phyloP scores from a whole-genome alignment of 148 eudicot genomes.

The Rhododendron griersonianum region DNA sequence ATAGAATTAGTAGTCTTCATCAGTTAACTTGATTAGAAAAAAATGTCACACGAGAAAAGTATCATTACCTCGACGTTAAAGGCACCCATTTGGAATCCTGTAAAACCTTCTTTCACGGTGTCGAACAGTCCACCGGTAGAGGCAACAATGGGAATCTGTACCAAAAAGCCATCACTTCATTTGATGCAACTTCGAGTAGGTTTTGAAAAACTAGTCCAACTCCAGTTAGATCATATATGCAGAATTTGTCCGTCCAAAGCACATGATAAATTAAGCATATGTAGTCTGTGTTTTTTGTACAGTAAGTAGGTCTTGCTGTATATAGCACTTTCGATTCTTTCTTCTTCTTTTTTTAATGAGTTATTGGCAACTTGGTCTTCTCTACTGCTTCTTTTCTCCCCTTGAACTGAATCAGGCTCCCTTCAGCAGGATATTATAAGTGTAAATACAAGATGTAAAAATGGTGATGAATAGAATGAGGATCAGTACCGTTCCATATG shows the following conservation, averaged over 20 bases:
- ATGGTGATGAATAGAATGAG: background rate
- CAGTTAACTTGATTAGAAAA: background rate
- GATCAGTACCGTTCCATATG: conserved; percentile 76
- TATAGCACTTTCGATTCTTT: background rate
- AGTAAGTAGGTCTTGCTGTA: background rate
- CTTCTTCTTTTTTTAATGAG: too few relatives aligned
- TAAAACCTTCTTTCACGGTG: conserved; percentile 85
- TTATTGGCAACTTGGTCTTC: background rate
- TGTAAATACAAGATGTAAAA: background rate
- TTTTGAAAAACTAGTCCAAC: background rate
- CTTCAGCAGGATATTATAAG: background rate
- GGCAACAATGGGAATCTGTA: conserved; percentile 83
- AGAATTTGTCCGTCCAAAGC: background rate
- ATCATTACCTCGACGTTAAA: conserved; percentile 72
- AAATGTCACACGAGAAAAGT: background rate
- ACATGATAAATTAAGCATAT: background rate
- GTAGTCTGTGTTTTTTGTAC: background rate
- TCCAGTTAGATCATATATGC: background rate
- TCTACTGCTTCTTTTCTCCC: background rate
- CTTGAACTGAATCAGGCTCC: background rate
- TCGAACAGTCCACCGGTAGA: conserved; percentile 95
- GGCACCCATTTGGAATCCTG: conserved; percentile 94
- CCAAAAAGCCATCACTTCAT: background rate
- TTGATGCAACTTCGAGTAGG: background rate
- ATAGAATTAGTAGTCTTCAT: background rate